Base-by-base conservation (phyloP, 176 grass and related monocot genomes). In the Oryza glumipatula region DNA sequence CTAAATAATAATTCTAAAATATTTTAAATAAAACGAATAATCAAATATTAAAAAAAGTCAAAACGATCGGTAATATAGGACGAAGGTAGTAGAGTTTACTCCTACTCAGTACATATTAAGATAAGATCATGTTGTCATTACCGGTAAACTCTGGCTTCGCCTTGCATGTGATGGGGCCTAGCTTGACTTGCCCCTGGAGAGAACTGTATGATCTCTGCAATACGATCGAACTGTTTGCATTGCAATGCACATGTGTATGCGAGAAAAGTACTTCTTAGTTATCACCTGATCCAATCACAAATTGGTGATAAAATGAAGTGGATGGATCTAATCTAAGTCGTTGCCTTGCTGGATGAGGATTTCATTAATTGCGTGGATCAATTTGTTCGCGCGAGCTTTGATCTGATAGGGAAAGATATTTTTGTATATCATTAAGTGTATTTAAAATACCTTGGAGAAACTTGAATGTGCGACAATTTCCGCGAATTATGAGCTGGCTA, bases 241-340 rank as follows among this genome's bases (percentile, higher is more conserved):
- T 58, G 54, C 54, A 58, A n/a, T 19, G 54, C 54, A 58, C 19
- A 58, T n/a, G 54, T n/a, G 19, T 58, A 17, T 21, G 52, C 52
- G 19, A 58, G 54, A 58, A 58, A 58, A 70, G 16, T 51, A 68
- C 75, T 79, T 60, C 17, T 58, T 16, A 19, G 28, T 13, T 3
- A 81, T 60, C 30, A n/a, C 9, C 51, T 83, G 52, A 83, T 77
- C 86, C 73, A 32, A 65, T 77, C 73, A 16, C 73, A 65, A 14
- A 4, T 5, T 16, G 60, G 73, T 67, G 49, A 41, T 60, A 0
- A 13, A 49, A 76, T 35, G 17, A 2, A 9, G 49, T 58, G 19
- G 54, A 58, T 47, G 24, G 19, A 82, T 82, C 79, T 71, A 52
- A 87, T 87, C 68, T 48, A 6, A 9, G 49, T 22, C 35, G 78